These are phyloP conservation scores for Datura wrightii DNA, from an alignment of 257 asterid genomes.

Conservation along the genomic window DNA sequence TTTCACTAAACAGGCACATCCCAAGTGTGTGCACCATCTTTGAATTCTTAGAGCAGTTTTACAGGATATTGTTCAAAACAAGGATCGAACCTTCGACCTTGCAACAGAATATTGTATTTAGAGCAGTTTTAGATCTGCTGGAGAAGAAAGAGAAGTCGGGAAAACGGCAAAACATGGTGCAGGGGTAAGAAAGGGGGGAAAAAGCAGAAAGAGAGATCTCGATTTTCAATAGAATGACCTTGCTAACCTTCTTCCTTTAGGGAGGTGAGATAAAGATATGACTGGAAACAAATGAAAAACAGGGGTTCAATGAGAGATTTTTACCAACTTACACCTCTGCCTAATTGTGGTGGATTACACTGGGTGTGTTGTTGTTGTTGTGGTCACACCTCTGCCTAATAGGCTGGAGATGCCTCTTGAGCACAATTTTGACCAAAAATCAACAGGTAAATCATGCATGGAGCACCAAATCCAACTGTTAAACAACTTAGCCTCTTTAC, in stretches of 20 bases:
- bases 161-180: neutral
- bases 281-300: neutral
- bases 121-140: neutral
- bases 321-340: conserved; percentile 3
- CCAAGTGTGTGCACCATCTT: neutral
- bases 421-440: neutral
- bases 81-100: neutral
- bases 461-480: neutral
- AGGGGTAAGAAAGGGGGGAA: neutral
- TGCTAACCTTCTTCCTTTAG: neutral
- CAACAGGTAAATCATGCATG: neutral
- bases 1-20: conserved; percentile 18
- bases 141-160: neutral
- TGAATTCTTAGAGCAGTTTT: neutral
- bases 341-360: neutral
- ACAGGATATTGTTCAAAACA: neutral
- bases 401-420: neutral
- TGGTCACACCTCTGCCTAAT: neutral
- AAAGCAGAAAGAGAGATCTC: neutral
- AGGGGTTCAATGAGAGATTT: neutral
- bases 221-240: neutral
- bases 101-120: neutral
- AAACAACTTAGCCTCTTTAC: neutral
- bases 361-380: too few species aligned
- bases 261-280: neutral